Base-by-base conservation (phyloP, 768 basidiomycete genomes). In the Rhizopogon roseolus region DNA sequence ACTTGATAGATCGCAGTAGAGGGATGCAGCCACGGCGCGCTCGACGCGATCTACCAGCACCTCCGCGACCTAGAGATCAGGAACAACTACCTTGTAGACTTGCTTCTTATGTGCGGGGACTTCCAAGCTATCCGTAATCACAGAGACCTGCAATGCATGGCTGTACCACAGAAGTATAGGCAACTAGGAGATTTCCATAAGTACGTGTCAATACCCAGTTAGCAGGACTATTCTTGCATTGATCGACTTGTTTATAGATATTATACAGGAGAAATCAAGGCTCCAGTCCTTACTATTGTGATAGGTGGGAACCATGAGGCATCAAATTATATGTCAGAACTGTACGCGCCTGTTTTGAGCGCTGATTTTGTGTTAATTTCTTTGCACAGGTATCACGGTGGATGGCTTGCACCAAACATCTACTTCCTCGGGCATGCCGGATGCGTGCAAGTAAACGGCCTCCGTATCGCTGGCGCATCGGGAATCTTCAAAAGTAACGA, bases 221-320 rank as follows among this genome's bases (percentile, higher is more conserved):
- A 5, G 9, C 19, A 38, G 9, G 19, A 38, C 8, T 11, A 36
- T 50, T 22, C 17, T 32, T 51, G 11, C 22, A 38, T 13, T 54
- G 17, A 28, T 54, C 34, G 45, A 49, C 25, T 54, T 14, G n/a
- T 51, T 36, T 53, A 42, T 43, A 91, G 89, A 63, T 99, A 98
- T 68, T 98, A 99, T 64, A 85, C 83, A 1, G 92, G 93, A 1
- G 77, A 88, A 64, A 85, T 77, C 63, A 71, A 60, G n/a, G 94
- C 96, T 2, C 93, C 95, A 0, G 68, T 96, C 4, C 70, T 96
- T 66, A 99, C 97, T 0, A 75, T 99, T 11, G 84, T 98, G 46
- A 97, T 98, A 63, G 97, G 97, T 14, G 97, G 97, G 8, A 98
- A 98, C 65, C 97, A 98, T 67, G 97, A 98, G 71, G 93, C 93